A percentile compares a stretch with the other conserved stretches of the same genome.
phyloP scores from a whole-genome alignment of 2,329 filamentous ascomycete species.

The Hymenoscyphus occultus region DNA sequence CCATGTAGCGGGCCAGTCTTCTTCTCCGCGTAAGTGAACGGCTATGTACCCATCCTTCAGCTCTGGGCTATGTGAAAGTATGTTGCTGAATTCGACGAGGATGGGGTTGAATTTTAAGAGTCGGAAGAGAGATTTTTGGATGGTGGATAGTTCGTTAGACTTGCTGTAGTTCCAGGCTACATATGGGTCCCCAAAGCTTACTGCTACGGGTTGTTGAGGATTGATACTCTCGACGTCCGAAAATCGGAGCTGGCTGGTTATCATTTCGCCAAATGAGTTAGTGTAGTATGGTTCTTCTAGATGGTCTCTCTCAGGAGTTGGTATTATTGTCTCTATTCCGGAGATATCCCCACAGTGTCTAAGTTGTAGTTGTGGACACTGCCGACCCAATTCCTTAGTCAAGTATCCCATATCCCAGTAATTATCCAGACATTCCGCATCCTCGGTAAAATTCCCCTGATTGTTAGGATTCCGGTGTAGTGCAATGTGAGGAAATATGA shows the following conservation, averaged over 20 bases:
- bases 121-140: conserved; percentile 21
- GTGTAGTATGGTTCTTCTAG: conserved; percentile 6
- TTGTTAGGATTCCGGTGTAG: neutral
- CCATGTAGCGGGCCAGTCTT: conserved; percentile 20
- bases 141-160: conserved; percentile 14
- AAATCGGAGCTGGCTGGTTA: conserved; percentile 4
- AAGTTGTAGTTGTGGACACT: conserved; percentile 18
- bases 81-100: conserved; percentile 12
- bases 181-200: conserved; percentile 18
- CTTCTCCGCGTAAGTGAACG: conserved; percentile 19
- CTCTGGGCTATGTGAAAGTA: conserved; percentile 13
- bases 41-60: conserved; percentile 17
- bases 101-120: conserved; percentile 17
- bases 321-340: conserved; percentile 9
- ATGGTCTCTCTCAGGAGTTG: conserved; percentile 6
- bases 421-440: conserved; percentile 7
- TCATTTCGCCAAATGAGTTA: conserved; percentile 11
- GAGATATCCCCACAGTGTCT: conserved; percentile 12
- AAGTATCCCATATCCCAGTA: conserved; percentile 20
- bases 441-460: conserved; percentile 6
- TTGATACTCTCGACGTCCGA: conserved; percentile 10
- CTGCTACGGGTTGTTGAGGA: conserved; percentile 7
- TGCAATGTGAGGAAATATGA: conserved; percentile 16
- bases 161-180: conserved; percentile 20
- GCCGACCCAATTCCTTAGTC: conserved; percentile 4